phyloP scores from a whole-genome alignment of 805 yeast species.

The Nakazawaea laoshanensis region DNA sequence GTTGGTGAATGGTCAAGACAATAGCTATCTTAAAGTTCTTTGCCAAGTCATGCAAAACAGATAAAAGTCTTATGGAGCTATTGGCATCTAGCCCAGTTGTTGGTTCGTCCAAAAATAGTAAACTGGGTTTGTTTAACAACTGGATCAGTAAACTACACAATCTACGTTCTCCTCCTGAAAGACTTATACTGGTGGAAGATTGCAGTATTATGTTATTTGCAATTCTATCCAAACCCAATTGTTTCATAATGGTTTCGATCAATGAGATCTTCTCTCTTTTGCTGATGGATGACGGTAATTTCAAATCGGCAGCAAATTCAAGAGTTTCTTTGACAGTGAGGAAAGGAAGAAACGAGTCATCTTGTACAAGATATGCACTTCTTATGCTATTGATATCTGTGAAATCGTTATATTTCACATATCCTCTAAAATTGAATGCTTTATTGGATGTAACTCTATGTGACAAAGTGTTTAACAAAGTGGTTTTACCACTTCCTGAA shows the following conservation, averaged over 20 bases:
- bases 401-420: slow-evolving; percentile 23
- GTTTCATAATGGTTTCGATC: slow-evolving; percentile 43
- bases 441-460: slow-evolving; percentile 32
- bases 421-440: slow-evolving; percentile 33
- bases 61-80: slow-evolving; percentile 51
- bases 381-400: slow-evolving; percentile 17
- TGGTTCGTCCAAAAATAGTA: slow-evolving; percentile 58
- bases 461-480: slow-evolving; percentile 54
- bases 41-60: slow-evolving; percentile 45
- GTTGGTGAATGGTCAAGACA: slow-evolving; percentile 67
- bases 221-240: slow-evolving; percentile 49
- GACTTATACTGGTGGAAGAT: slow-evolving; percentile 33
- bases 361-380: slow-evolving; percentile 55
- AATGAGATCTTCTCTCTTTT: slow-evolving; percentile 32
- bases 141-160: slow-evolving; percentile 65
- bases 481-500: slow-evolving; percentile 73
- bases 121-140: slow-evolving; percentile 55
- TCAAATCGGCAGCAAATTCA: slow-evolving; percentile 52
- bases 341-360: slow-evolving; percentile 56
- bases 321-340: slow-evolving; percentile 61
- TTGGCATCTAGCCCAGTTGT: slow-evolving; percentile 39
- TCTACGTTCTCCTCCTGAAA: slow-evolving; percentile 74
- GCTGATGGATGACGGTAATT: slow-evolving; percentile 34
- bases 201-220: slow-evolving; percentile 42
- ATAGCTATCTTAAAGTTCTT: slow-evolving; percentile 50